Percentiles rank a stretch among this genome's conserved stretches.
These are phyloP conservation scores for Myxozyma udenii DNA, from an alignment of 805 yeast genomes.

Conservation along the genomic window DNA sequence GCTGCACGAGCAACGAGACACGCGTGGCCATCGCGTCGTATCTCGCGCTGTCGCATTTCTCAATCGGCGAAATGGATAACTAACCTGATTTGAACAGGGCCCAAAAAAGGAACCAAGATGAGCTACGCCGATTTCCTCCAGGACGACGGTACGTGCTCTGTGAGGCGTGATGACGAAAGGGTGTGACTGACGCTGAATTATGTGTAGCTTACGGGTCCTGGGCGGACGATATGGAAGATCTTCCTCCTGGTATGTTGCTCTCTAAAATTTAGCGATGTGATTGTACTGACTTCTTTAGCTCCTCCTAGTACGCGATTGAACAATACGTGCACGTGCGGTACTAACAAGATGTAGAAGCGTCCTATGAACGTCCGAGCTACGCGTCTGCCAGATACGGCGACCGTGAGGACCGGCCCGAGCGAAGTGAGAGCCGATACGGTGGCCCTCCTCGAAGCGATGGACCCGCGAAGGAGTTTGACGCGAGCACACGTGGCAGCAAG, in stretches of 20 bases:
- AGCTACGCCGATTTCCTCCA: constrained; percentile 24
- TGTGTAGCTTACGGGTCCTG: constrained; percentile 23
- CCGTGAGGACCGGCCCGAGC: constrained; percentile 9
- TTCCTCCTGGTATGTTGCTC: no score
- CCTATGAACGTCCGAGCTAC: neutral
- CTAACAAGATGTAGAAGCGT: neutral
- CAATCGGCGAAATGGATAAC: no score
- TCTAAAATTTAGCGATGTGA: no score
- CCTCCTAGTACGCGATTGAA: constrained; percentile 3
- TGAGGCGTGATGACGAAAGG: neutral
- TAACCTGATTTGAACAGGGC: no score
- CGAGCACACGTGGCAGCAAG: constrained; percentile 21
- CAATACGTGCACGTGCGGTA: no score
- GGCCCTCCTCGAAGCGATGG: constrained; percentile 6
- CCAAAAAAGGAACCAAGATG: constrained; percentile 23
- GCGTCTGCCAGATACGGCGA: neutral
- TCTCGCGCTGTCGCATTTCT: no score
- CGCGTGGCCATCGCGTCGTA: no score
- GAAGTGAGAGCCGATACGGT: constrained; percentile 16
- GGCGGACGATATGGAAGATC: constrained; percentile 32
- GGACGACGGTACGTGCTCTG: constrained; percentile 20
- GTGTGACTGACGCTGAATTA: neutral
- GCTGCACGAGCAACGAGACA: no score
- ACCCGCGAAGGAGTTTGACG: constrained; percentile 17
- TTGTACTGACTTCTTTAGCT: no score